These are phyloP conservation scores for Leccinum uliginosum DNA, from an alignment of 768 basidiomycete genomes.

Conservation along the genomic window DNA sequence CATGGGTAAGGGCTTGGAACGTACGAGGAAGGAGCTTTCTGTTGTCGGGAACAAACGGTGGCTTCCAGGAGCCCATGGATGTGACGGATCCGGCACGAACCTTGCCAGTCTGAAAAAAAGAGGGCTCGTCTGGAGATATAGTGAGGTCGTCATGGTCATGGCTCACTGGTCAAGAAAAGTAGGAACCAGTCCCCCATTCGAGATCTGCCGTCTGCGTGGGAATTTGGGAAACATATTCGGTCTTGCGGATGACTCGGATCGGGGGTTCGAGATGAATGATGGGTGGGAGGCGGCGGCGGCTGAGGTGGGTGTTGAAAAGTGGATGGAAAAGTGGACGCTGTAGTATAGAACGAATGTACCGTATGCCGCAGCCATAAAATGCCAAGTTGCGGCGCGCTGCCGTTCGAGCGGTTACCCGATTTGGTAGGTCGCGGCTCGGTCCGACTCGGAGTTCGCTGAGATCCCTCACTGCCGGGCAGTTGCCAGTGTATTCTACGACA, in stretches of 20 bases:
- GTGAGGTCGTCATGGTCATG: constrained; percentile 20
- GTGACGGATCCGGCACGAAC: constrained; percentile 25
- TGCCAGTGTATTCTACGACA: no score
- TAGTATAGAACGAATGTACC: no score
- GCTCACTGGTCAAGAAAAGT: constrained; percentile 14
- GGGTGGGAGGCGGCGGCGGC: no score
- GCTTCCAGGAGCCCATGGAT: constrained; percentile 24
- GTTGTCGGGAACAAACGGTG: constrained; percentile 23
- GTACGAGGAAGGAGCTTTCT: constrained; percentile 18
- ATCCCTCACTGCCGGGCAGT: no score
- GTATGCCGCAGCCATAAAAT: no score
- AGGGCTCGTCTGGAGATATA: constrained; percentile 16
- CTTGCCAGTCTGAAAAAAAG: constrained; percentile 16
- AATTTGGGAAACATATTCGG: constrained; percentile 15
- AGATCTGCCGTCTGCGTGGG: constrained; percentile 17
- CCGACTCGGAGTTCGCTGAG: no score
- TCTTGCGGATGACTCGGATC: constrained; percentile 15
- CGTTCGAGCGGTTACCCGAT: no score
- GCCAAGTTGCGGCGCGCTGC: no score
- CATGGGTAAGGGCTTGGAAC: constrained; percentile 15
- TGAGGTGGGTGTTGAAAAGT: no score
- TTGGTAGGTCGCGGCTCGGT: no score
- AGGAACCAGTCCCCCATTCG: constrained; percentile 17
- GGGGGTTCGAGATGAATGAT: no score
- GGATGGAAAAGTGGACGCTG: no score